Evolutionary conservation across 306 rosid species (phyloP).

Genomic region (Psophocarpus tetragonolobus): DNA sequence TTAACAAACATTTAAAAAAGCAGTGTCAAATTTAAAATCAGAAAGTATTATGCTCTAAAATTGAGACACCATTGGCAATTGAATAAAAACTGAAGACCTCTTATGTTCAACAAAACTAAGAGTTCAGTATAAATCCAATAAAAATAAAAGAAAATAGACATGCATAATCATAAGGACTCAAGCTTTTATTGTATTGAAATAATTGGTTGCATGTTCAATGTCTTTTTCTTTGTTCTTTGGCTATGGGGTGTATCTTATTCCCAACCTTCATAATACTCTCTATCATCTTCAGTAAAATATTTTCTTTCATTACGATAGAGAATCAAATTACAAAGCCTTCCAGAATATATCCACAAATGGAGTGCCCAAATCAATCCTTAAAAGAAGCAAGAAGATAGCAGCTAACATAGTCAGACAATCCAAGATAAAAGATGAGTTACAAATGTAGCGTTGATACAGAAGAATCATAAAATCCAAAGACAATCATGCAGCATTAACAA

Average conservation of each 20-base stretch:
- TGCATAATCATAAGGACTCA: neutral
- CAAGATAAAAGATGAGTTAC: neutral
- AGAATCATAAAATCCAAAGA: constrained; percentile 17
- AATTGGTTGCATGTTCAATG: neutral
- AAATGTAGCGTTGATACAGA: neutral
- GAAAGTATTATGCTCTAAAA: neutral
- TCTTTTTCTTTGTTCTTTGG: neutral
- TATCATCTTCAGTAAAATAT: neutral
- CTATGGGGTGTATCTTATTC: neutral
- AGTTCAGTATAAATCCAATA: neutral
- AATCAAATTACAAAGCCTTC: neutral
- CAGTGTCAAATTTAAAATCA: neutral
- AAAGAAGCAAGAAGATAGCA: neutral
- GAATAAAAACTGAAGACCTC: neutral
- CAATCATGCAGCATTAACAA: neutral
- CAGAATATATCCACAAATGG: neutral
- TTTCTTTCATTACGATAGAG: neutral
- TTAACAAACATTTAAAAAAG: neutral
- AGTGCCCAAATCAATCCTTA: constrained; percentile 3
- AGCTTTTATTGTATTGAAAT: neutral
- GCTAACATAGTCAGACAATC: neutral
- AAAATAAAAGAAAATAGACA: neutral
- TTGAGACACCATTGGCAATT: neutral
- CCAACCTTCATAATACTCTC: neutral
- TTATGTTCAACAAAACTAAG: neutral